Percentiles rank a stretch among this genome's conserved stretches.
These are phyloP conservation scores for Hymenochaete sp. DNA, from an alignment of 1,284 basidiomycete genomes.

Conservation along the genomic window DNA sequence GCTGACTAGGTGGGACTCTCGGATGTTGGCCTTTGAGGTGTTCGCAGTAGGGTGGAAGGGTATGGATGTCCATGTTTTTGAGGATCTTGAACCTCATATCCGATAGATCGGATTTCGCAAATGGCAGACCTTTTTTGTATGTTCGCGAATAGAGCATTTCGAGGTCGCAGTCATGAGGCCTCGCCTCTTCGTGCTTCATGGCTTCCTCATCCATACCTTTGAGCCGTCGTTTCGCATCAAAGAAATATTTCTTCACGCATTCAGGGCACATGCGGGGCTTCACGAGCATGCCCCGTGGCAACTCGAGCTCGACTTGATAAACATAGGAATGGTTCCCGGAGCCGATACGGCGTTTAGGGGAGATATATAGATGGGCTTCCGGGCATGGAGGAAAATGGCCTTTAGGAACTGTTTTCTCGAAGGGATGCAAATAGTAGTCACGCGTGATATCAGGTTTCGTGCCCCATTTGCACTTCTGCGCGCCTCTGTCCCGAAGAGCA, in stretches of 20 bases:
- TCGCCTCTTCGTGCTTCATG: background rate
- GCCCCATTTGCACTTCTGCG: slow-evolving; percentile 15
- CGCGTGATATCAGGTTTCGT: slow-evolving; percentile 14
- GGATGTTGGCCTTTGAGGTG: slow-evolving; percentile 6
- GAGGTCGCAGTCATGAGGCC: background rate
- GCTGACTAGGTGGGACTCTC: slow-evolving; percentile 11
- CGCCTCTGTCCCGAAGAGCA: background rate
- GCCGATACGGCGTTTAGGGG: slow-evolving; percentile 19
- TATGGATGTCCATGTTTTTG: background rate
- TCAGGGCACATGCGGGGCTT: slow-evolving; percentile 14
- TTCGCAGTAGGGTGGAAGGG: slow-evolving; percentile 9
- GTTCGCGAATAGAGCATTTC: slow-evolving; percentile 4
- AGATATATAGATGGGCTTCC: slow-evolving; percentile 23
- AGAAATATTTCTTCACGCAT: slow-evolving; percentile 6
- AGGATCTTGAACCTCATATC: slow-evolving; percentile 2
- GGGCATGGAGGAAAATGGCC: slow-evolving; percentile 21
- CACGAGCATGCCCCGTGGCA: slow-evolving; percentile 21
- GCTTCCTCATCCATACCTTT: background rate
- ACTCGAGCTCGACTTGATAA: slow-evolving; percentile 23
- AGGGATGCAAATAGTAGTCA: slow-evolving; percentile 18
- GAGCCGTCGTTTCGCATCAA: background rate
- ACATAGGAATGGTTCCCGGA: slow-evolving; percentile 23
- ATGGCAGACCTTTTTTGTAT: slow-evolving; percentile 6
- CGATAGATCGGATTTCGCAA: slow-evolving; percentile 6
- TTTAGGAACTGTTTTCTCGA: slow-evolving; percentile 7